Evolutionary conservation across 441 rosid species (phyloP).

Genomic region (Croton laevigatus): DNA sequence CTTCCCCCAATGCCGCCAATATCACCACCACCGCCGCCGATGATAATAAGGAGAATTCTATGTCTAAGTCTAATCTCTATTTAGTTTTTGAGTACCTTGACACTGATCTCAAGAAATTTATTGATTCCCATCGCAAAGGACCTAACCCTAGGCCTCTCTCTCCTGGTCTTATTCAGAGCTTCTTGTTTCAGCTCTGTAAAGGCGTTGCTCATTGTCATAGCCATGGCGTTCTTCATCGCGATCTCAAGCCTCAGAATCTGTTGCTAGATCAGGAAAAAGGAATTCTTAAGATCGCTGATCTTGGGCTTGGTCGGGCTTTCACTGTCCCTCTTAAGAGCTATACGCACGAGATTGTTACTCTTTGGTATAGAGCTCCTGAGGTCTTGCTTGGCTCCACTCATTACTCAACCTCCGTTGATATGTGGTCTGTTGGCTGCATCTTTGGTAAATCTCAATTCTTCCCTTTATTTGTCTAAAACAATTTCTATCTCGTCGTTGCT

Average conservation of each 20-base stretch:
- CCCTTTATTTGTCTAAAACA: background rate
- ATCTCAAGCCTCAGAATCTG: conserved; percentile 91
- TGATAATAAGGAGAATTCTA: conserved; percentile 15
- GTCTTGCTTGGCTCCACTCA: conserved; percentile 87
- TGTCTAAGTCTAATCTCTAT: conserved; percentile 65
- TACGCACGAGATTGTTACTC: conserved; percentile 94
- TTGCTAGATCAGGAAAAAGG: conserved; percentile 84
- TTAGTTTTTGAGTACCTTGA: conserved; percentile 90
- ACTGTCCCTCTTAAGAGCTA: conserved; percentile 91
- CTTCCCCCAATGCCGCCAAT: background rate
- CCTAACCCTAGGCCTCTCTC: conserved; percentile 66
- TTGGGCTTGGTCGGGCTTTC: conserved; percentile 87
- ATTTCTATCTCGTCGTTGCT: background rate
- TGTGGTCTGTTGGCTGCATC: conserved; percentile 99
- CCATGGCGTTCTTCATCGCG: conserved; percentile 96
- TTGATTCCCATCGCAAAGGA: conserved; percentile 77
- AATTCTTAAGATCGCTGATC: conserved; percentile 85
- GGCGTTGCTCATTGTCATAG: conserved; percentile 97
- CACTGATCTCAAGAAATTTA: conserved; percentile 89
- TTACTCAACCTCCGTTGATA: conserved; percentile 83
- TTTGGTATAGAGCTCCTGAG: conserved; percentile 94
- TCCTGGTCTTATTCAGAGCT: conserved; percentile 51
- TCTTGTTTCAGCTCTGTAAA: conserved; percentile 82
- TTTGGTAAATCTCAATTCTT: conserved; percentile 41
- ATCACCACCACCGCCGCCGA: conserved; percentile 13